Percentiles rank a stretch among this genome's conserved stretches.
phyloP scores from a whole-genome alignment of 139 green algal species.

The Dunaliella sp. region DNA sequence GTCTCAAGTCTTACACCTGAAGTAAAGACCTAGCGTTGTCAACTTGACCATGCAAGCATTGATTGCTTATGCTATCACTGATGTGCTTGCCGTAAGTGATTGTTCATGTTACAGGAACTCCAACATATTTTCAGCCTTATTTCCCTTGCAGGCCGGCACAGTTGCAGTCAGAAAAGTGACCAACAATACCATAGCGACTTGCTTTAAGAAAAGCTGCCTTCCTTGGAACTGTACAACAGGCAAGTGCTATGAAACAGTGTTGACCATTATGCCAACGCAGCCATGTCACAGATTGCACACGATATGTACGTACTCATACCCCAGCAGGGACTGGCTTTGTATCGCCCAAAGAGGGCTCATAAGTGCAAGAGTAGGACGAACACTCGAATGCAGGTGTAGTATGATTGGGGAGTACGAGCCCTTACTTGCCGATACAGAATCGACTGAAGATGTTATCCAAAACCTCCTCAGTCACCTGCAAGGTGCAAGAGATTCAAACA shows the following conservation, averaged over 20 bases:
- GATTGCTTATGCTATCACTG: not conserved
- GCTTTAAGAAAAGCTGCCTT: too few species aligned
- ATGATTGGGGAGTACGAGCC: too few species aligned
- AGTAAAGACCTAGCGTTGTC: not conserved
- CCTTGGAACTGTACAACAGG: too few species aligned
- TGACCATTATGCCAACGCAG: too few species aligned
- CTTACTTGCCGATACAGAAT: constrained; percentile 63
- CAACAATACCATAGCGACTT: too few species aligned
- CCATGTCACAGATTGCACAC: too few species aligned
- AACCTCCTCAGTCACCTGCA: constrained; percentile 73
- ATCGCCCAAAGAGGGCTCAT: too few species aligned
- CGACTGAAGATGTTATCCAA: constrained; percentile 83
- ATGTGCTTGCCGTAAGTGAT: not conserved
- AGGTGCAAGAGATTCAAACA: not conserved
- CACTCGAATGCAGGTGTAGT: too few species aligned
- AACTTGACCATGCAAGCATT: not conserved
- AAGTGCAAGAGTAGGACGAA: too few species aligned
- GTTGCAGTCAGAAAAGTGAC: too few species aligned
- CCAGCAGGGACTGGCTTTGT: too few species aligned
- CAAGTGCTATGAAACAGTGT: not conserved
- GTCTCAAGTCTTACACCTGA: not conserved
- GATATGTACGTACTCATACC: too few species aligned
- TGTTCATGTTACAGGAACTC: not conserved
- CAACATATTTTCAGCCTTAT: not conserved
- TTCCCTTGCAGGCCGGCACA: not conserved